Conservation (phyloP, 495 filamentous ascomycete species). For the Podospora sp. region DNA sequence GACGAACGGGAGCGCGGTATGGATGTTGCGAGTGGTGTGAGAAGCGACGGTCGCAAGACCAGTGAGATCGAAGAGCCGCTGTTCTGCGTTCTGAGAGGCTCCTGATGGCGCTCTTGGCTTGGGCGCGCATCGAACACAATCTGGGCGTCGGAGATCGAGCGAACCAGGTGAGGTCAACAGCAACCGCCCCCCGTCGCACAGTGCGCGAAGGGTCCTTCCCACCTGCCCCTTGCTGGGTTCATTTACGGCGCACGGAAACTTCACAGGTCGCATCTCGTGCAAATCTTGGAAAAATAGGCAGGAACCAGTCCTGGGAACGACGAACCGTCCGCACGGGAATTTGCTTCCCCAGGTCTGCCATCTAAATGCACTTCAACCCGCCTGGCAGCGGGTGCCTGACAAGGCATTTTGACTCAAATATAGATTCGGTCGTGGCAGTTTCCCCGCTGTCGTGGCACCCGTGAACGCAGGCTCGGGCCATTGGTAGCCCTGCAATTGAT, state of each 20-base stretch:
- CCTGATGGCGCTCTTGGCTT: background rate
- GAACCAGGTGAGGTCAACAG: background rate
- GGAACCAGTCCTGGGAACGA: background rate
- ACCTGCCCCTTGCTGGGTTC: background rate
- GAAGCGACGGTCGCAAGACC: conserved; percentile 1
- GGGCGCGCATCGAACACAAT: conserved; percentile 3
- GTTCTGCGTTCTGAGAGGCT: conserved; percentile 3
- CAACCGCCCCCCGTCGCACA: background rate
- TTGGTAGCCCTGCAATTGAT: conserved; percentile 12
- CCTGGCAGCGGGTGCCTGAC: background rate
- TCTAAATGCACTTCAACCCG: no score
- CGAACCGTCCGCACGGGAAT: background rate
- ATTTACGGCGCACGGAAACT: background rate
- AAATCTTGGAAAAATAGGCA: conserved; percentile 17
- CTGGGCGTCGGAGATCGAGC: conserved; percentile 10
- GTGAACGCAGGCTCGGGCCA: background rate
- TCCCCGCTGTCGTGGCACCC: background rate
- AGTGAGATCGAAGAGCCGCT: background rate
- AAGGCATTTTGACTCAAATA: background rate
- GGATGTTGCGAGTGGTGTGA: conserved; percentile 13
- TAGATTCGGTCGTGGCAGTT: background rate
- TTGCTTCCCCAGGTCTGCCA: conserved; percentile 2
- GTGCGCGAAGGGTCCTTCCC: background rate
- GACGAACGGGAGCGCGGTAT: background rate
- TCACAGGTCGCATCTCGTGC: background rate